Conservation (phyloP, 345 rosid species). For the Gossypium rotundifolium region DNA sequence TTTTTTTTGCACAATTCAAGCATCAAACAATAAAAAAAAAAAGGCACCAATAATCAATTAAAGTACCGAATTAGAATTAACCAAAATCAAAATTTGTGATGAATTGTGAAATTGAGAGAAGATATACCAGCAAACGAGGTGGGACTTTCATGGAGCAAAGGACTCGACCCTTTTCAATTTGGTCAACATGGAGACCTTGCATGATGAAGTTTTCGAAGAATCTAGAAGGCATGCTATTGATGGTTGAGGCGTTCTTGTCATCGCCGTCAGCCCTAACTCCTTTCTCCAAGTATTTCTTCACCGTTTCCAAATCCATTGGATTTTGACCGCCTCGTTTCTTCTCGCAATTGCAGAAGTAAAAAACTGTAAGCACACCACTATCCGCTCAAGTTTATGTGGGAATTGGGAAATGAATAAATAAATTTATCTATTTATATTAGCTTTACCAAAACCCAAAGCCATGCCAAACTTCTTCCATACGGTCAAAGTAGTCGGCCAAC, state of each 20-base stretch:
- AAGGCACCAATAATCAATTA: conserved; percentile 2
- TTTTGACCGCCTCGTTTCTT: neutral
- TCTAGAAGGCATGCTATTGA: conserved; percentile 38
- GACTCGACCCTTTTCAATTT: conserved; percentile 54
- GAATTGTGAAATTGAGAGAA: neutral
- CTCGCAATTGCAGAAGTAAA: neutral
- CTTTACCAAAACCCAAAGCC: neutral
- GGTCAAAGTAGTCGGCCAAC: neutral
- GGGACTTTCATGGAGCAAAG: conserved; percentile 83
- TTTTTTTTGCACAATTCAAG: conserved; percentile 14
- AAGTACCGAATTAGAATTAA: neutral
- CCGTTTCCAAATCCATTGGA: conserved; percentile 50
- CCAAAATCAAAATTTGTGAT: neutral
- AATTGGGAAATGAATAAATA: too few relatives aligned
- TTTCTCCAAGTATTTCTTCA: conserved; percentile 59
- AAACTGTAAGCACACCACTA: too few relatives aligned
- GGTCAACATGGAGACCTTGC: conserved; percentile 45
- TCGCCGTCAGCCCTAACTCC: conserved; percentile 26
- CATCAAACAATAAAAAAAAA: neutral
- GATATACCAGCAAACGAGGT: conserved; percentile 61
- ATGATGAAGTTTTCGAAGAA: conserved; percentile 55
- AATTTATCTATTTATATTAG: too few relatives aligned
- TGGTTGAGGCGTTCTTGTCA: conserved; percentile 23
- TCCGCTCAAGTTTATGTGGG: too few relatives aligned
- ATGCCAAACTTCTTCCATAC: neutral